Evolutionary conservation across 2,329 filamentous ascomycete species (phyloP), one percentile per base, ranked within the genome.

Genomic region (Biscogniauxia sp.): DNA sequence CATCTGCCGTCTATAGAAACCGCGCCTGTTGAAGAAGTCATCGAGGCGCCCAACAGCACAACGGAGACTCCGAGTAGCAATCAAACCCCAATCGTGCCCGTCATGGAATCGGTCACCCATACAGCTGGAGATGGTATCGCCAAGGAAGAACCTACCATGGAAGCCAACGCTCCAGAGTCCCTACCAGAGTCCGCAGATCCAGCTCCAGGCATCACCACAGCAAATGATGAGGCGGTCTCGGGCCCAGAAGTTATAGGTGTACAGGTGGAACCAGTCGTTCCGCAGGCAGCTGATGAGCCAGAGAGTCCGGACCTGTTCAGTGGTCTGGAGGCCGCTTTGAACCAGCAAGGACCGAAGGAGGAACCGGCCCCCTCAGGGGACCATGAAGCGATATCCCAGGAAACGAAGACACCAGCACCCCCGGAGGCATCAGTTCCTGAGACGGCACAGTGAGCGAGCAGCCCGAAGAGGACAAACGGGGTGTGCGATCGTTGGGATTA

Each of bases 291-390:
- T 17, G 66, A 74, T 19, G 73, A 72, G 32, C 69, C 74, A 1
- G 75, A 77, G 15, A 77, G 78, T 25, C 73, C 77, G 7, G 79
- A 82, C 66, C 58, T 82, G 41, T 74, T 82, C 20, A 77, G 75
- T n/a, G 77, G 75, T n/a, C 68, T 81, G 1, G 76, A 82, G 65
- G 74, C 78, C 1, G 79, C 78, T 37, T 72, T 82, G 41, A 76
- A 81, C 59, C 74, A 77, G 32, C 78, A 80, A 51, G 66, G 62
- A 3, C 58, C 65, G 15, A 66, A 65, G 20, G 68, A 69, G 20
- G 41, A 25, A 23, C 52, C 59, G 2, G 45, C 32, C 56, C 20
- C 19, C 56, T 28, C 19, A n/a, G 19, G 26, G 20, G 19, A 20
- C 45, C 37, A 58, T 23, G 68, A 64, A 20, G 57, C 63, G 13